These are phyloP conservation scores for Hydnum rufescens DNA, from an alignment of 768 basidiomycete species.

Conservation along the genomic window DNA sequence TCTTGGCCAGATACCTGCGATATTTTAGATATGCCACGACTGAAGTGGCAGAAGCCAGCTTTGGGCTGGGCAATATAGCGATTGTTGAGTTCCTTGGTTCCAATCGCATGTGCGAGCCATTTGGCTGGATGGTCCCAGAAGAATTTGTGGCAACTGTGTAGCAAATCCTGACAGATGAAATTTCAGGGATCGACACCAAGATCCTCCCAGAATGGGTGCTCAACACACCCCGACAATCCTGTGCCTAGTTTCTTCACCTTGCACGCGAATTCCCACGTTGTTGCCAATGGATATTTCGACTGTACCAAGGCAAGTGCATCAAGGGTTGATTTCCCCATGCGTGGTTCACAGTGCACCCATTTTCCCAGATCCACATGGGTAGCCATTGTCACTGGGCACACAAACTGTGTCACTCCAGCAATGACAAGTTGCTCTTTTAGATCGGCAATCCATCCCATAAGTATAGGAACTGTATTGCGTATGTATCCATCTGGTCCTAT, in stretches of 20 bases:
- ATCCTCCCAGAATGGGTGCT: conserved; percentile 13
- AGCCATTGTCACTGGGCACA: conserved; percentile 7
- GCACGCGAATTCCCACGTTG: conserved; percentile 22
- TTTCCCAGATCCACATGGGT: neutral
- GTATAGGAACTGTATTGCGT: conserved; percentile 20
- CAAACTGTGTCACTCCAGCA: conserved; percentile 2
- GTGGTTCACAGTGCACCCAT: neutral
- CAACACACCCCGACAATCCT: conserved; percentile 16
- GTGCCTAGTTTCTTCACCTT: conserved; percentile 18
- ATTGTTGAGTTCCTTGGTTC: neutral
- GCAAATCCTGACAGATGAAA: conserved; percentile 24
- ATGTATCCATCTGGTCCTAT: conserved; percentile 20
- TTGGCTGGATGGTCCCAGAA: neutral
- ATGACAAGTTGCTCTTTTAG: conserved; percentile 10
- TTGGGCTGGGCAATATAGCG: neutral
- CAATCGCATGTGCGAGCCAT: neutral
- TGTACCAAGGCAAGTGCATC: neutral
- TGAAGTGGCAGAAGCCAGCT: neutral
- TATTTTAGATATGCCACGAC: neutral
- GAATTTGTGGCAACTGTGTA: conserved; percentile 25
- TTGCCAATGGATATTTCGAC: conserved; percentile 21
- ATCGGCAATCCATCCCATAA: conserved; percentile 17
- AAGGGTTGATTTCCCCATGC: neutral
- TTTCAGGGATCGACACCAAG: conserved; percentile 11
- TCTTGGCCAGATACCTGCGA: neutral